These are phyloP conservation scores for Podaxis pistillaris DNA, from an alignment of 768 basidiomycete species.

Conservation along the genomic window DNA sequence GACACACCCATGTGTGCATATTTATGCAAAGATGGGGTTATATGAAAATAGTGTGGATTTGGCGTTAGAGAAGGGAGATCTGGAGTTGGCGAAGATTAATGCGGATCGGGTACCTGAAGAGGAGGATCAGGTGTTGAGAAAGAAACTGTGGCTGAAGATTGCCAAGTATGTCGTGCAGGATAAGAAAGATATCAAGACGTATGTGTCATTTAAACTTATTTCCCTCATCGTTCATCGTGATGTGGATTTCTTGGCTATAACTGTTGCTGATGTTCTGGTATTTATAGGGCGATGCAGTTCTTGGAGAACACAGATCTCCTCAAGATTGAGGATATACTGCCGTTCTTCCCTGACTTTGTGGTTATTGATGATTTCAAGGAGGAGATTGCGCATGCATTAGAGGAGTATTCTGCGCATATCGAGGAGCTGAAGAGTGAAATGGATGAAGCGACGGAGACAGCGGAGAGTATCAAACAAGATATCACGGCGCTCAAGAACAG, in stretches of 20 bases:
- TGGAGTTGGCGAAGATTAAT: slow-evolving; percentile 93
- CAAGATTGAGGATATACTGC: slow-evolving; percentile 97
- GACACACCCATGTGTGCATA: slow-evolving; percentile 89
- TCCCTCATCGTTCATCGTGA: too few species aligned
- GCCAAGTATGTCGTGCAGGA: slow-evolving; percentile 98
- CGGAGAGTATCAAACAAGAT: slow-evolving; percentile 92
- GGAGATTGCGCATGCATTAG: slow-evolving; percentile 94
- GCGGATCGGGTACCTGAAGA: slow-evolving; percentile 81
- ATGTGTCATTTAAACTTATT: slow-evolving; percentile 31
- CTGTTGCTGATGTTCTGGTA: slow-evolving; percentile 1
- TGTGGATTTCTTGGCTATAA: neutral
- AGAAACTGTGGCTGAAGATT: slow-evolving; percentile 97
- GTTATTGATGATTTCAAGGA: slow-evolving; percentile 99
- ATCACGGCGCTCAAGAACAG: slow-evolving; percentile 82
- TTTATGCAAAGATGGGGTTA: slow-evolving; percentile 96
- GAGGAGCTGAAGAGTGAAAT: slow-evolving; percentile 89
- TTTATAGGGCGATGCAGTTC: slow-evolving; percentile 89
- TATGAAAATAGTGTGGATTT: slow-evolving; percentile 97
- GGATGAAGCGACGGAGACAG: slow-evolving; percentile 91
- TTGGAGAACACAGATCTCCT: slow-evolving; percentile 91
- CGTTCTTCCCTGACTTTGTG: slow-evolving; percentile 99
- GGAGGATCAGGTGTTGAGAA: slow-evolving; percentile 81
- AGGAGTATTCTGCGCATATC: slow-evolving; percentile 91
- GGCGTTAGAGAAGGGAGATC: slow-evolving; percentile 89
- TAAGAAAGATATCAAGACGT: slow-evolving; percentile 98